Percentiles rank a stretch among this genome's conserved stretches.
These are phyloP conservation scores for Lactarius akahatsu DNA, from an alignment of 768 basidiomycete genomes.

Conservation along the genomic window DNA sequence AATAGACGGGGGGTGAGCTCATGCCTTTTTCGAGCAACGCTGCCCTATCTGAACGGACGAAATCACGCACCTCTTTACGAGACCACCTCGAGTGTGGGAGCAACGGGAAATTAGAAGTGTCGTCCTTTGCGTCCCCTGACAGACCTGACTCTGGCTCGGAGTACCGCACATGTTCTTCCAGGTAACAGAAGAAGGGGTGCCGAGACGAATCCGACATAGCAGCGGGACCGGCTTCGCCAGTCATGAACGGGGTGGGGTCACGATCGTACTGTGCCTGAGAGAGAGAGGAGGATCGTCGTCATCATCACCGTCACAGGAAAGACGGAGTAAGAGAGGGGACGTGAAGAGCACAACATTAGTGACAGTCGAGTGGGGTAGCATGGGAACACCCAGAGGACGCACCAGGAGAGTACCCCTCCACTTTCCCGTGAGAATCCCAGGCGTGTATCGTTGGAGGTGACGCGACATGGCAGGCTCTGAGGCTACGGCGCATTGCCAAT, in stretches of 20 bases:
- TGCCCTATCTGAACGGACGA: background rate
- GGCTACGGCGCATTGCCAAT: conserved; percentile 22
- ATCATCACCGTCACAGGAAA: background rate
- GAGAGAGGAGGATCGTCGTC: background rate
- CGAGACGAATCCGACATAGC: conserved; percentile 10
- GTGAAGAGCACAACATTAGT: background rate
- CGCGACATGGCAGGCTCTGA: conserved; percentile 10
- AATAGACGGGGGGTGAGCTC: background rate
- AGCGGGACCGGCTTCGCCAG: conserved; percentile 10
- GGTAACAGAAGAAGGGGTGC: conserved; percentile 15
- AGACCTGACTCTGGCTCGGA: conserved; percentile 4
- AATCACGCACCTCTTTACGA: conserved; percentile 16
- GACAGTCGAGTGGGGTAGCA: background rate
- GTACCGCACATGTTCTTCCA: conserved; percentile 26
- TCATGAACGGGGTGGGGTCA: conserved; percentile 14
- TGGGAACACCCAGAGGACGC: conserved; percentile 15
- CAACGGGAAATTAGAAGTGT: conserved; percentile 1
- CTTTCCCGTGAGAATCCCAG: conserved; percentile 18
- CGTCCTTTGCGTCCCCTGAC: conserved; percentile 5
- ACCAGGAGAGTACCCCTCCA: conserved; percentile 21
- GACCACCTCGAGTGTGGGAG: conserved; percentile 10
- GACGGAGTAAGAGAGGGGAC: background rate
- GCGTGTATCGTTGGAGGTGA: conserved; percentile 9
- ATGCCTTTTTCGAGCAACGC: background rate
- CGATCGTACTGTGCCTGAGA: conserved; percentile 11